phyloP scores from a whole-genome alignment of 2,329 filamentous ascomycete species.

The Fusarium sp. region DNA sequence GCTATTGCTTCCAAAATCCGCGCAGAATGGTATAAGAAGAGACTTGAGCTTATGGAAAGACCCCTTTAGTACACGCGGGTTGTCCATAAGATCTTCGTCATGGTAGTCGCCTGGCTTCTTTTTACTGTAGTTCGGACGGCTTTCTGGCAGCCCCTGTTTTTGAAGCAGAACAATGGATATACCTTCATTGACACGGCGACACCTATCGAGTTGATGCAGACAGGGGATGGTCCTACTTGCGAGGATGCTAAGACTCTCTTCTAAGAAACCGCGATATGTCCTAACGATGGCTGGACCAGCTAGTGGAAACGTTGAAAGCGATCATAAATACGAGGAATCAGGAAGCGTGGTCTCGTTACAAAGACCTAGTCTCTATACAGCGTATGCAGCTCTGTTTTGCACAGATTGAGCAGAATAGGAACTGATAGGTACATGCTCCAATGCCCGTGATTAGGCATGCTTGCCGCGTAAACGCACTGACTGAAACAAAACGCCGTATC shows the following conservation, averaged over 20 bases:
- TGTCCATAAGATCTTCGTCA: constrained; percentile 1
- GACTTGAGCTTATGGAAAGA: background rate
- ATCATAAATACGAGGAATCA: background rate
- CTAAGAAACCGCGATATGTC: background rate
- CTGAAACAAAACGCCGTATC: background rate
- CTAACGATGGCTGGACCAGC: background rate
- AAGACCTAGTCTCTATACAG: background rate
- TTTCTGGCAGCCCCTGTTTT: background rate
- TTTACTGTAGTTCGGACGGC: background rate
- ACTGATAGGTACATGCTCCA: background rate
- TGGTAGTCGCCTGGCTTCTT: background rate
- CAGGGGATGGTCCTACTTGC: background rate
- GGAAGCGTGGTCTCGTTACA: background rate
- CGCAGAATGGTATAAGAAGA: constrained; percentile 6
- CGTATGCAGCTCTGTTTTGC: background rate
- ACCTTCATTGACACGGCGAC: background rate
- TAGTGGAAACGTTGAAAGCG: background rate
- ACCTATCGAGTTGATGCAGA: background rate
- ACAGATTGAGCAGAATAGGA: background rate
- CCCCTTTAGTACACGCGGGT: constrained; percentile 16
- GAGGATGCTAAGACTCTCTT: background rate
- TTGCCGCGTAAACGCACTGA: background rate
- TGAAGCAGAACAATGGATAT: background rate
- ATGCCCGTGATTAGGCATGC: background rate
- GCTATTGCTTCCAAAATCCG: background rate